These are phyloP conservation scores for Cardamine occulta DNA, from an alignment of 345 rosid species.

Conservation along the genomic window DNA sequence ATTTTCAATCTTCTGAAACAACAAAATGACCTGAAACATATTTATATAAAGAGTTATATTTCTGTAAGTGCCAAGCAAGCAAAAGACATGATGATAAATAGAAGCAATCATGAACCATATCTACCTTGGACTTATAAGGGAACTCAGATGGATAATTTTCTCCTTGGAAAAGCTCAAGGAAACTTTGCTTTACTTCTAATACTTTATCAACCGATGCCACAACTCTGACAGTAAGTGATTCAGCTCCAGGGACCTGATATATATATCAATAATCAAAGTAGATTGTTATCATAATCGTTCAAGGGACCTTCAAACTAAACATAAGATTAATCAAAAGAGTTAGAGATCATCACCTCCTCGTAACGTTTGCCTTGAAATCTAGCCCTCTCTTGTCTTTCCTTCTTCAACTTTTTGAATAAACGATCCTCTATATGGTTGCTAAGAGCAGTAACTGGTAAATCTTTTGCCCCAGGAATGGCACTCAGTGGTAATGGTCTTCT, in stretches of 20 bases:
- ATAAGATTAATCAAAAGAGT: slow-evolving; percentile 6
- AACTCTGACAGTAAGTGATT: slow-evolving; percentile 83
- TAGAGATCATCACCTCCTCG: slow-evolving; percentile 70
- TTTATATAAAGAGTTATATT: slow-evolving; percentile 3
- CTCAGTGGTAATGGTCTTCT: slow-evolving; percentile 81
- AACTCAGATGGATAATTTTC: slow-evolving; percentile 82
- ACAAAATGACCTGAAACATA: slow-evolving; percentile 65
- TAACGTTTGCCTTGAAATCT: slow-evolving; percentile 64
- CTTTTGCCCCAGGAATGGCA: slow-evolving; percentile 88
- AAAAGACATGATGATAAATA: neutral
- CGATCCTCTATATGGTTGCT: slow-evolving; percentile 92
- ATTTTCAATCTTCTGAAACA: slow-evolving; percentile 95
- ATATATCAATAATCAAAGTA: slow-evolving; percentile 13
- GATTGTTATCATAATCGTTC: slow-evolving; percentile 1
- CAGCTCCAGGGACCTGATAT: slow-evolving; percentile 85
- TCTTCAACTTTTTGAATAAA: slow-evolving; percentile 62
- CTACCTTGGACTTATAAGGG: slow-evolving; percentile 90
- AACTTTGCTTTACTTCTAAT: slow-evolving; percentile 79
- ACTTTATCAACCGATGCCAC: slow-evolving; percentile 95
- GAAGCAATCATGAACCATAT: slow-evolving; percentile 16
- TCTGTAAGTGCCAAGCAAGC: slow-evolving; percentile 5
- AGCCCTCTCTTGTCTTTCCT: slow-evolving; percentile 86
- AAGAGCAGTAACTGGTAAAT: slow-evolving; percentile 76
- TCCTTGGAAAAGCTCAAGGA: slow-evolving; percentile 83
- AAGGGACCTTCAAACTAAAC: neutral